phyloP scores from a whole-genome alignment of 345 rosid species.

The Geranium brycei region DNA sequence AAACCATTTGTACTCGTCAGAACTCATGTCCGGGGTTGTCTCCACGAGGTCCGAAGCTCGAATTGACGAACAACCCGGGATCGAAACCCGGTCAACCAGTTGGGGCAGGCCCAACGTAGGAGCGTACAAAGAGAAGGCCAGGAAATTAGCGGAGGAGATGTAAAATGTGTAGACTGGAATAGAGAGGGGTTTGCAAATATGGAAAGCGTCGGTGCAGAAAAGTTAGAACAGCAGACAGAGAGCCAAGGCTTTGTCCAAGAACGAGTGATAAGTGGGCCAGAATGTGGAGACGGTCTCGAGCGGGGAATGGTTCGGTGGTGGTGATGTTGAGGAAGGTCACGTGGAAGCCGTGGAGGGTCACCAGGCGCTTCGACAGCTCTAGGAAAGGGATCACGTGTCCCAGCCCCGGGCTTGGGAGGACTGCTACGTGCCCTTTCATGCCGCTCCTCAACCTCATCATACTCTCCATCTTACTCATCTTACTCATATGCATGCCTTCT shows the following conservation, averaged over 20 bases:
- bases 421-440: slow-evolving; percentile 17
- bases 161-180: slow-evolving; percentile 33
- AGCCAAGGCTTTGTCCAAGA: slow-evolving; percentile 12
- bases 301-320: slow-evolving; percentile 9
- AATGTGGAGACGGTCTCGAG: slow-evolving; percentile 10
- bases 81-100: slow-evolving; percentile 13
- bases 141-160: slow-evolving; percentile 37
- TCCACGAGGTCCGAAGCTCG: slow-evolving; percentile 13
- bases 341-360: slow-evolving; percentile 13
- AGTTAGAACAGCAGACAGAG: slow-evolving; percentile 15
- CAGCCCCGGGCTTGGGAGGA: slow-evolving; percentile 38
- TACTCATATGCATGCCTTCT: no score
- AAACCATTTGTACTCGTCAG: slow-evolving; percentile 10
- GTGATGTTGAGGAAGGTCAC: slow-evolving; percentile 22
- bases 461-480: no score
- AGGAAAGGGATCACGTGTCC: slow-evolving; percentile 38
- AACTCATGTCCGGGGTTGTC: slow-evolving; percentile 5
- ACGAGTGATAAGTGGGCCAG: background rate
- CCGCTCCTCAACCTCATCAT: no score
- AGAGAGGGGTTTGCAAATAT: slow-evolving; percentile 30
- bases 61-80: slow-evolving; percentile 41
- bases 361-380: slow-evolving; percentile 24
- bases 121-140: slow-evolving; percentile 15
- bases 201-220: slow-evolving; percentile 33
- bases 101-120: slow-evolving; percentile 10